Percentiles rank a stretch among this genome's conserved stretches.
phyloP scores from a whole-genome alignment of 1,284 basidiomycete species.

The Ceratobasidium sp. region DNA sequence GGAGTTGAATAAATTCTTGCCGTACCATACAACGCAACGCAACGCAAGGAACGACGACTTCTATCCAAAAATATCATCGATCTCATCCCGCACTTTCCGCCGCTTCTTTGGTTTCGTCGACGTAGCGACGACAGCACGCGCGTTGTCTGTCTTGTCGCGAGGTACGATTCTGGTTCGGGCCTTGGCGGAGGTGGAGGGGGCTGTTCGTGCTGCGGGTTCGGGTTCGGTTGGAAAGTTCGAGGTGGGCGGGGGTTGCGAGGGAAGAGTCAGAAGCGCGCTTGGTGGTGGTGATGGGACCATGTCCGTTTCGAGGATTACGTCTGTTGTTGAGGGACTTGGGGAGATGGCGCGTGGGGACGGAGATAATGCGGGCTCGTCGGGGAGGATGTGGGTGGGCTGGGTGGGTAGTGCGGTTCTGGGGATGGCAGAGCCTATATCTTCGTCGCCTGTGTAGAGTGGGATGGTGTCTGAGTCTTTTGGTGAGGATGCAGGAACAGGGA shows the following conservation, averaged over 20 bases:
- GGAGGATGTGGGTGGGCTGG: not conserved
- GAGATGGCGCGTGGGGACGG: not conserved
- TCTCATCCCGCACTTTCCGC: constrained; percentile 63
- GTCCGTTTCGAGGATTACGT: constrained; percentile 24
- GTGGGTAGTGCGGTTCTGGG: constrained; percentile 5
- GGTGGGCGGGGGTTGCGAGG: not conserved
- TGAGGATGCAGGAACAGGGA: not conserved
- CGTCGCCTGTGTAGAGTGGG: constrained; percentile 2
- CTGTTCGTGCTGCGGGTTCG: constrained; percentile 13
- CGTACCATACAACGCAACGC: not conserved
- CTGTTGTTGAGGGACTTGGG: not conserved
- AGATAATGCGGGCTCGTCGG: not conserved
- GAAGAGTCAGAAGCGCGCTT: not conserved
- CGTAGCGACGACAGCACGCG: constrained; percentile 34
- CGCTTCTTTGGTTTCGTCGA: constrained; percentile 52
- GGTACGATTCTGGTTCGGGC: constrained; percentile 3
- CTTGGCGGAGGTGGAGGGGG: not conserved
- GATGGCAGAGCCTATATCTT: constrained; percentile 20
- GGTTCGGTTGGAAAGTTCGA: constrained; percentile 5
- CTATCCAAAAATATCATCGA: constrained; percentile 72
- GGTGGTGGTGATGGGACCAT: constrained; percentile 16
- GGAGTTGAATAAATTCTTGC: too few species aligned
- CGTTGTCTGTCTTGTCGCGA: not conserved
- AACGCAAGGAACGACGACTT: not conserved
- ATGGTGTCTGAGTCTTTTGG: not conserved